Conservation (phyloP, 1,284 basidiomycete species). For the Boletus putidus region DNA sequence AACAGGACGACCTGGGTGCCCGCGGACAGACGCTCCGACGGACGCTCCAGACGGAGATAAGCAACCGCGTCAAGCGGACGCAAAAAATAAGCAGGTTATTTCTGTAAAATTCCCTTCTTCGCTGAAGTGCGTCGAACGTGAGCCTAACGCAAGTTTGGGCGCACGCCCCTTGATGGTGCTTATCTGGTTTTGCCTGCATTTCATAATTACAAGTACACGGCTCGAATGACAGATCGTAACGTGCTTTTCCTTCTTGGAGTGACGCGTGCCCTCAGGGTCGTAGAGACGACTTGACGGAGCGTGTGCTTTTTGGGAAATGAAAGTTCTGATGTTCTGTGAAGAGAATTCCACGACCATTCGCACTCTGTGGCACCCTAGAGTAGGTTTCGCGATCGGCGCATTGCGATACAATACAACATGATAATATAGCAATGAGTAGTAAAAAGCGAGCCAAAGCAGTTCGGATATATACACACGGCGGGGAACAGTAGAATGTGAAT, state of each 20-base stretch:
- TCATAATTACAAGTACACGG: slow-evolving; percentile 12
- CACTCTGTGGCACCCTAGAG: background rate
- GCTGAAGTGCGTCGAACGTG: background rate
- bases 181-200: slow-evolving; percentile 15
- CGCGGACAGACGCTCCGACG: slow-evolving; percentile 44
- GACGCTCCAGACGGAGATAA: slow-evolving; percentile 57
- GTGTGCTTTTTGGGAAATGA: slow-evolving; percentile 17
- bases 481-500: slow-evolving; percentile 21
- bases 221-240: slow-evolving; percentile 10
- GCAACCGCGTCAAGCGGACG: slow-evolving; percentile 60
- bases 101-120: slow-evolving; percentile 4
- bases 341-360: background rate
- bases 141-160: background rate
- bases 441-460: slow-evolving; percentile 7
- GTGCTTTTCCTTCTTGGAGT: slow-evolving; percentile 2
- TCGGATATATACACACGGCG: slow-evolving; percentile 20
- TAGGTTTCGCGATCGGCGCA: slow-evolving; percentile 1
- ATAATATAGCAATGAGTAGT: slow-evolving; percentile 21
- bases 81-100: slow-evolving; percentile 51
- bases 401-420: slow-evolving; percentile 30
- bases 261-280: slow-evolving; percentile 26
- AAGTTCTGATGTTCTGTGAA: slow-evolving; percentile 12
- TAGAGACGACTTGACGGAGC: background rate
- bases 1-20: slow-evolving; percentile 52
- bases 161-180: slow-evolving; percentile 2